These are phyloP conservation scores for Phylloporus sp. DNA, from an alignment of 768 basidiomycete genomes.

Conservation along the genomic window DNA sequence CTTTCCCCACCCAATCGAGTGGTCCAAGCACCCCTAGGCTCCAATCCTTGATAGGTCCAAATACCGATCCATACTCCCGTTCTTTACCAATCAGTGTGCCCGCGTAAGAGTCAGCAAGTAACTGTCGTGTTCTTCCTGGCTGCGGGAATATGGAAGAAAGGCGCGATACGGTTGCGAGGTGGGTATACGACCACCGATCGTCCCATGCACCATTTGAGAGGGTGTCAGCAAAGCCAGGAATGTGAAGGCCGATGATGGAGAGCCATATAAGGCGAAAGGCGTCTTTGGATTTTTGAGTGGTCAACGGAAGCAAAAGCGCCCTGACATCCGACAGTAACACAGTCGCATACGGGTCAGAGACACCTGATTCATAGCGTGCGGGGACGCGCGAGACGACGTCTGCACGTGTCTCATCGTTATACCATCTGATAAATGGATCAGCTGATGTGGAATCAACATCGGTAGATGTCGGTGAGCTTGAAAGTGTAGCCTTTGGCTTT, in stretches of 20 bases:
- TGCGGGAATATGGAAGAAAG: conserved; percentile 53
- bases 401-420: conserved; percentile 45
- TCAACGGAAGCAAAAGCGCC: conserved; percentile 46
- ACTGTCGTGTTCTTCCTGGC: conserved; percentile 22
- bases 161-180: conserved; percentile 41
- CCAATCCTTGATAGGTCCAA: conserved; percentile 71
- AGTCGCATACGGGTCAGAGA: conserved; percentile 65
- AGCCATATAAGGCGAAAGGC: conserved; percentile 68
- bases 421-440: conserved; percentile 71
- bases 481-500: conserved; percentile 29
- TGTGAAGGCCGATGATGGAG: conserved; percentile 61
- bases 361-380: conserved; percentile 46
- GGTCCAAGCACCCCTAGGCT: conserved; percentile 46
- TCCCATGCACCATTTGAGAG: conserved; percentile 47
- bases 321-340: conserved; percentile 73
- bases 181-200: conserved; percentile 59
- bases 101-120: conserved; percentile 56
- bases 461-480: conserved; percentile 12
- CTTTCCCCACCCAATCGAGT: conserved; percentile 42
- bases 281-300: conserved; percentile 41
- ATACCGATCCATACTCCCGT: conserved; percentile 52
- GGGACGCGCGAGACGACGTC: conserved; percentile 47
- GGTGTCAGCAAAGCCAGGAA: conserved; percentile 57
- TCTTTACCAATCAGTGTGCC: conserved; percentile 67
- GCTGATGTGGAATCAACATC: conserved; percentile 25